phyloP scores from a whole-genome alignment of 352 stramenopile species.

The Phytophthora litchii region DNA sequence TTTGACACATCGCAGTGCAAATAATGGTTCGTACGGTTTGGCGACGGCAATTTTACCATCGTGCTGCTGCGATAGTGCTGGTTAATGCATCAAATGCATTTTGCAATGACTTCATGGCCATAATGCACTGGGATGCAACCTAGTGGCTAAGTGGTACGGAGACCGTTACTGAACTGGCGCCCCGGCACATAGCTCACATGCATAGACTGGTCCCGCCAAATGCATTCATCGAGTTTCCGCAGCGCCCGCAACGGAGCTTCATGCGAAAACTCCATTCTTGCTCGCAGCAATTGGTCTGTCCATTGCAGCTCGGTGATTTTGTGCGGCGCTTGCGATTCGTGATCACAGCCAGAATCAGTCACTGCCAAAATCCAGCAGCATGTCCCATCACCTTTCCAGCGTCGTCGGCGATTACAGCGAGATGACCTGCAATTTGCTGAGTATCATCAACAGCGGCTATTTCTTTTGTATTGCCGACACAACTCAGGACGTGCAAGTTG shows the following conservation, averaged over 20 bases:
- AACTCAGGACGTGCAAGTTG: neutral
- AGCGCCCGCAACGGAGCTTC: neutral
- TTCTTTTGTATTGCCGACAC: too few relatives aligned
- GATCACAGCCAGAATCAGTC: constrained; percentile 8
- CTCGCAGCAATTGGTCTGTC: neutral
- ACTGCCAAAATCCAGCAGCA: constrained; percentile 20
- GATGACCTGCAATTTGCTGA: constrained; percentile 3
- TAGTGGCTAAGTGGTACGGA: constrained; percentile 11
- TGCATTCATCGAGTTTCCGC: neutral
- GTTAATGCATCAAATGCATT: neutral
- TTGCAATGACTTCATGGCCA: neutral
- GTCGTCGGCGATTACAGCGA: constrained; percentile 1
- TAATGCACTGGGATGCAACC: neutral
- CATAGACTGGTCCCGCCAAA: constrained; percentile 21
- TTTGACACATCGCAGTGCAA: constrained; percentile 28
- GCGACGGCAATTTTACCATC: constrained; percentile 17
- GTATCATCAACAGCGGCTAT: constrained; percentile 9
- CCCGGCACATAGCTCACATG: constrained; percentile 18
- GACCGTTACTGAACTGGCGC: constrained; percentile 14
- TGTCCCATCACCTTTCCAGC: constrained; percentile 18
- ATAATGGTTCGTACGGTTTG: constrained; percentile 19
- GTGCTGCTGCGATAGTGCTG: constrained; percentile 1
- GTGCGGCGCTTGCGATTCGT: neutral
- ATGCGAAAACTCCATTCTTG: neutral
- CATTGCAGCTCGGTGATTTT: neutral